Conservation (phyloP, 257 asterid species). For the Gentiana straminea region DNA sequence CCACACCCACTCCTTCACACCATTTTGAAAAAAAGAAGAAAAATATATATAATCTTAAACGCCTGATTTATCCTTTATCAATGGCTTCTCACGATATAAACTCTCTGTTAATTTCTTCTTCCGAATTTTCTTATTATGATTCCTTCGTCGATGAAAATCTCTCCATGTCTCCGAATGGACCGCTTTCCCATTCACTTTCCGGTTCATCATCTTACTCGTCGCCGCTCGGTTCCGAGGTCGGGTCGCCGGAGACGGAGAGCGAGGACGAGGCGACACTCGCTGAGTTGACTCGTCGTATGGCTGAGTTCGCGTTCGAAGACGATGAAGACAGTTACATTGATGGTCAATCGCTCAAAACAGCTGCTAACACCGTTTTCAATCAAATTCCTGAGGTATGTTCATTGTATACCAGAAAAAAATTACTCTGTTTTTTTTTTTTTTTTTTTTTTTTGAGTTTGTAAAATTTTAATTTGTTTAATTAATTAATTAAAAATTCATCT, state of each 20-base stretch:
- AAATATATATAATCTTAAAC: too few species aligned
- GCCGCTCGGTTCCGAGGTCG: conserved; percentile 56
- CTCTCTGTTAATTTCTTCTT: too few species aligned
- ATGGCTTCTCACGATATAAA: not conserved
- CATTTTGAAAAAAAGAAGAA: too few species aligned
- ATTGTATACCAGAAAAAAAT: too few species aligned
- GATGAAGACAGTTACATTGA: conserved; percentile 25
- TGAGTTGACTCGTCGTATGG: conserved; percentile 80
- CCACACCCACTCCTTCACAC: too few species aligned
- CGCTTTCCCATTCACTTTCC: conserved; percentile 13
- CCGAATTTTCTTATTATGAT: not conserved
- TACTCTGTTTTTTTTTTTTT: too few species aligned
- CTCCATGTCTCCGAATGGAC: conserved; percentile 11
- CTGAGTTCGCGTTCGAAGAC: conserved; percentile 66
- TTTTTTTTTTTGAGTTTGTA: too few species aligned
- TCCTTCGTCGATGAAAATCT: not conserved
- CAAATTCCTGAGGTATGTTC: conserved; percentile 3
- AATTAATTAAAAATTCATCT: too few species aligned
- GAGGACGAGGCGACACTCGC: conserved; percentile 52
- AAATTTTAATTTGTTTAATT: too few species aligned
- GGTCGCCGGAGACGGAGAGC: conserved; percentile 42
- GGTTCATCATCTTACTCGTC: conserved; percentile 13
- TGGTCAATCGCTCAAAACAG: not conserved
- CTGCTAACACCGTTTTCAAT: too few species aligned
- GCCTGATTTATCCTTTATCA: too few species aligned